Evolutionary conservation across 345 rosid species (phyloP), one percentile per base, ranked within the genome.

Genomic region (Jatropha curcas): DNA sequence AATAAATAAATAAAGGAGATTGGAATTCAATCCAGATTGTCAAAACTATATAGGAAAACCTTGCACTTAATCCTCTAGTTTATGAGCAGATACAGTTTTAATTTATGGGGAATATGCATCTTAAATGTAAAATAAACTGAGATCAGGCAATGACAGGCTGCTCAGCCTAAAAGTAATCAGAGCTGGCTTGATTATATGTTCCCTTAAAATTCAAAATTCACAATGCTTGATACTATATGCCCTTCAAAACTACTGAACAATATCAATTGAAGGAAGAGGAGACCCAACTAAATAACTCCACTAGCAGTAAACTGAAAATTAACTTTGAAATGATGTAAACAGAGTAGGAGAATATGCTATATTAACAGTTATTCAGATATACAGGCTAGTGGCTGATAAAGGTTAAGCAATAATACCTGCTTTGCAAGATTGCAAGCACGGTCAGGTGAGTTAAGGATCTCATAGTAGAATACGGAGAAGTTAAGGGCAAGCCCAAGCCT

Each of bases 381-480:
- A 33, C 37, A 56, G 5, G 39, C 11, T 13, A 68, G 30, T 16
- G 30, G 27, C 2, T 58, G 1, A 57, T 30, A 30, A 61, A 10
- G 17, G 17, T 9, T 7, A 48, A 57, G 51, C 65, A 27, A 33
- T 34, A 17, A 16, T 64, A 94, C 97, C 97, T 89, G 95, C 79
- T 94, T 94, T 4, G 97, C 98, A 31, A 94, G 98, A 79, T 76
- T 89, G 81, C 98, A 94, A 2, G 98, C 98, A 37, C 97, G 95
- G 71, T 94, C 98, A 59, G 98, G 96, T 53, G 98, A 94, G 88
- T 90, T 94, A 52, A 94, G 97, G 71, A 94, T 94, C 88, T 94
- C 98, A 80, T 94, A 94, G 80, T 92, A 94, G 83, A 94, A 94
- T 24, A 94, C 98, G 20, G 98, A 94, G 89, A 94, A 94, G 86